Base-by-base conservation (phyloP, 805 yeast genomes). In the Wickerhamomyces subpelliculosus region DNA sequence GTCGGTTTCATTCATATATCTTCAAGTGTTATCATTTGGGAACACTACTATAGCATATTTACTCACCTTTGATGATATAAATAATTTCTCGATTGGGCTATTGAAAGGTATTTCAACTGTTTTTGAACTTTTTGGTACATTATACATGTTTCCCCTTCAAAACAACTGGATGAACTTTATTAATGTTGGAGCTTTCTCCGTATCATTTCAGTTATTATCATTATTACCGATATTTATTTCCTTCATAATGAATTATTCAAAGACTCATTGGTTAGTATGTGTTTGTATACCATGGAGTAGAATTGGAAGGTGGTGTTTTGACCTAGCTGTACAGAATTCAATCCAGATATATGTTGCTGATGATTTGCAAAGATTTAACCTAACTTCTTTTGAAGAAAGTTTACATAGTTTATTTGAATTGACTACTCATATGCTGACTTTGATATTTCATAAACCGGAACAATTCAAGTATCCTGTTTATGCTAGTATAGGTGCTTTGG, bases 301-400 rank as follows among this genome's bases (percentile, higher is more conserved):
- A 13, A 39, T 65, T 18, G 70, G 70, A 1, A 47, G 65, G 10
- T 65, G 70, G 70, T 67, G 70, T 19, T 64, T 60, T 45, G 68
- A 64, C 38, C 46, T 65, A 23, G 47, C 65, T 21, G 49, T 60
- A 1, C 67, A 64, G 41, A 48, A 55, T 19, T 45, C 52, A 13
- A 49, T 65, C 19, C 68, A 63, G 33, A 52, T 61, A 17, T 55
- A 52, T 26, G 62, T 64, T 21, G 49, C 44, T 17, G 57, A 57
- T 30, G 56, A 54, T 11, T 36, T 41, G 24, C 45, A 51, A 20
- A 45, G 68, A 18, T 63, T 61, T 19, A 43, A 48, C 18, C 64
- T 58, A 25, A 58, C 68, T 9, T 46, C 65, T 16, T 52, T 55
- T 35, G 66, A 61, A 37, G 58, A 61, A 31, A 53, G 60, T 16